Conservation (phyloP, 148 eudicot genomes). For the Vaccinium vitisidaea region DNA sequence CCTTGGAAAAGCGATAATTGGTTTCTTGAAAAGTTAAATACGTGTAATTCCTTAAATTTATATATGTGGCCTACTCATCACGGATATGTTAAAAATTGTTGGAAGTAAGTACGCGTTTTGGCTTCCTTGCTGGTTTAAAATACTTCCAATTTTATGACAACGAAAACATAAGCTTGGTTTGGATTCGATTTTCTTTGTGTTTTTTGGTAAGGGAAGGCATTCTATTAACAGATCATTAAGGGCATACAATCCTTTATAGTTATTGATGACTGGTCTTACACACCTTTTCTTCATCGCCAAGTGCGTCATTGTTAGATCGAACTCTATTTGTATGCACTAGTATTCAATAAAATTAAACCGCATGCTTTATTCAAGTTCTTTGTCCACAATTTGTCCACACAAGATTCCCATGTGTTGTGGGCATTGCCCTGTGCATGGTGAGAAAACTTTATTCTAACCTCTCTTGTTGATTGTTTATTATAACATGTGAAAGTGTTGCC, state of each 20-base stretch:
- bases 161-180: background rate
- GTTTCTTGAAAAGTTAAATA: background rate
- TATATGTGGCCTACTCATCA: background rate
- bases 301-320: background rate
- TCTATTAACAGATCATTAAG: background rate
- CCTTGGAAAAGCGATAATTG: background rate
- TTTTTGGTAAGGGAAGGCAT: background rate
- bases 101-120: background rate
- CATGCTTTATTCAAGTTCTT: background rate
- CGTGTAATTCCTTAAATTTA: background rate
- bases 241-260: too few relatives aligned
- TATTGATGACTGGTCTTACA: background rate
- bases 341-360: background rate
- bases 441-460: background rate
- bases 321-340: background rate
- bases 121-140: background rate
- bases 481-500: background rate
- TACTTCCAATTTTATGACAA: background rate
- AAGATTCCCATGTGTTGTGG: background rate
- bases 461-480: background rate
- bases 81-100: background rate
- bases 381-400: background rate
- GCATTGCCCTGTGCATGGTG: background rate
- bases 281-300: background rate
- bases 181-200: background rate